phyloP scores from a whole-genome alignment of 495 filamentous ascomycete genomes.

The Daldinia concentrica region DNA sequence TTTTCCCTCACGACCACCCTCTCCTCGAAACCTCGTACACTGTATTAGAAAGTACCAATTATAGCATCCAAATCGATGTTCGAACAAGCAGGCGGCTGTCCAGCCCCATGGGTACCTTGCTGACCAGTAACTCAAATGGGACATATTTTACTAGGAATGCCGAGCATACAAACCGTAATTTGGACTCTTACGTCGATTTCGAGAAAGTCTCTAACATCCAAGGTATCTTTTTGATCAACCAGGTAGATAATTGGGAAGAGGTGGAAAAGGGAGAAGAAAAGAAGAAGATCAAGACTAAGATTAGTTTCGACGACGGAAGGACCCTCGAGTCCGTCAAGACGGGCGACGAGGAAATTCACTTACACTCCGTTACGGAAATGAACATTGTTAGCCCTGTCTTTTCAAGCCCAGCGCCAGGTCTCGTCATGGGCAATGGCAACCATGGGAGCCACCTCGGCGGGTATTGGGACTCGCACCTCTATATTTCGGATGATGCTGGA shows the following conservation, averaged over 20 bases:
- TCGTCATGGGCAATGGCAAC: slow-evolving; percentile 94
- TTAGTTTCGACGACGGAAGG: slow-evolving; percentile 94
- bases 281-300: slow-evolving; percentile 77
- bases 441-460: slow-evolving; percentile 74
- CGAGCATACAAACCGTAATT: slow-evolving; percentile 86
- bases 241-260: slow-evolving; percentile 84
- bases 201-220: slow-evolving; percentile 90
- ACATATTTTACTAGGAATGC: slow-evolving; percentile 93
- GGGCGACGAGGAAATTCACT: slow-evolving; percentile 74
- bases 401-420: slow-evolving; percentile 89
- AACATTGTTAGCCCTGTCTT: slow-evolving; percentile 85
- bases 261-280: slow-evolving; percentile 60
- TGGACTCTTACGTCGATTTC: slow-evolving; percentile 81
- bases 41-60: slow-evolving; percentile 91
- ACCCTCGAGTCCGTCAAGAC: slow-evolving; percentile 67
- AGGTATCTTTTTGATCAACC: slow-evolving; percentile 89
- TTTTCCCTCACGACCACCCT: slow-evolving; percentile 75
- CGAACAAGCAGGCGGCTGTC: slow-evolving; percentile 66
- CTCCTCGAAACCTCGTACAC: slow-evolving; percentile 90
- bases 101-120: slow-evolving; percentile 81
- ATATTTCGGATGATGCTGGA: slow-evolving; percentile 90
- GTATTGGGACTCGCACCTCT: slow-evolving; percentile 74
- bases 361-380: slow-evolving; percentile 89
- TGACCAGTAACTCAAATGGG: slow-evolving; percentile 95
- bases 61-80: slow-evolving; percentile 97